These are phyloP conservation scores for Termitomyces sp. DNA, from an alignment of 768 basidiomycete species.

Conservation along the genomic window DNA sequence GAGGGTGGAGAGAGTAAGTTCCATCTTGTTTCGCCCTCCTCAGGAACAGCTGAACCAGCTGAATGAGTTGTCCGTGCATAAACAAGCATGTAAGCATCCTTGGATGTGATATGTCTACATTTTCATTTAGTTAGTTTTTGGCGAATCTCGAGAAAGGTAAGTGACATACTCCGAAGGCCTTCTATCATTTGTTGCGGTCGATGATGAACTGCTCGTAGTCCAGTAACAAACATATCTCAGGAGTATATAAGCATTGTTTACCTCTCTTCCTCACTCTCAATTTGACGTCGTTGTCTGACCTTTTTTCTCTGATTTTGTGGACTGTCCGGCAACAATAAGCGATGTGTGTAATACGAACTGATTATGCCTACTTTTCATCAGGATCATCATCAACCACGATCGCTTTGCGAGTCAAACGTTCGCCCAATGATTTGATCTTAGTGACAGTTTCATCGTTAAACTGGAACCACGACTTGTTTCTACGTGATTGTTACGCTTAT, in stretches of 20 bases:
- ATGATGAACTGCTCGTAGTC: background rate
- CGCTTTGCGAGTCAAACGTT: slow-evolving; percentile 25
- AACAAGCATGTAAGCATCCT: slow-evolving; percentile 94
- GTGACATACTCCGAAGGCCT: slow-evolving; percentile 1
- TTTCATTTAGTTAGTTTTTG: slow-evolving; percentile 3
- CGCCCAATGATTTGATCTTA: slow-evolving; percentile 48
- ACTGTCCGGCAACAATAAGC: slow-evolving; percentile 12
- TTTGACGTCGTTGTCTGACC: slow-evolving; percentile 44
- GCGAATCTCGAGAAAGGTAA: background rate
- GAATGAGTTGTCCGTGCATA: slow-evolving; percentile 51
- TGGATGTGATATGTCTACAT: slow-evolving; percentile 57
- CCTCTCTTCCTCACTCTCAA: slow-evolving; percentile 54
- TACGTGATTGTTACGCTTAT: slow-evolving; percentile 21
- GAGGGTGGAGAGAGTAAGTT: slow-evolving; percentile 37
- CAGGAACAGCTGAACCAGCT: background rate
- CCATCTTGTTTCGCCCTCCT: background rate
- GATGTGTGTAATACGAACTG: background rate
- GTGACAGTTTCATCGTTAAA: slow-evolving; percentile 90
- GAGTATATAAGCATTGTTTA: background rate
- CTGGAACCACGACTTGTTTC: slow-evolving; percentile 75
- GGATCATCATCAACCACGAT: slow-evolving; percentile 24
- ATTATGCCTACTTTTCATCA: slow-evolving; percentile 14
- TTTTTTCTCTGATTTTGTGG: slow-evolving; percentile 27
- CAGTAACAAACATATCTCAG: background rate
- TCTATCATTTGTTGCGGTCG: background rate